Evolutionary conservation across 1,139 yeast genomes (phyloP), one percentile per base, ranked within the genome.

Genomic region (Candida smagusa): DNA sequence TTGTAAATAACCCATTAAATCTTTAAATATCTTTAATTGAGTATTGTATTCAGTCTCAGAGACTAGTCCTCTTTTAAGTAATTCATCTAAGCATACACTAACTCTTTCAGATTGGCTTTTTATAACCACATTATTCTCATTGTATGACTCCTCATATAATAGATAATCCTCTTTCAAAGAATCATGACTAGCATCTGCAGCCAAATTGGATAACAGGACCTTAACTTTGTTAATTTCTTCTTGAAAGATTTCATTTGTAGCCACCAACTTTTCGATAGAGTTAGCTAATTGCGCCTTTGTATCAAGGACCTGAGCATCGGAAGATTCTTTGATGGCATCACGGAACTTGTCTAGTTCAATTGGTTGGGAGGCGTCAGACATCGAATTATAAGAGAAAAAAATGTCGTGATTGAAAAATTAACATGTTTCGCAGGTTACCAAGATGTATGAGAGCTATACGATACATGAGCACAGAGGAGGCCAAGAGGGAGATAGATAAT

Each of bases 61-160:
- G 5, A 45, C 34, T 22, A 59, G 42, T 0, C 70, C 71, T 31
- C 73, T 47, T 6, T 33, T 35, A 4, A 38, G 37, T 30, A 69
- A 46, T 40, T 68, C 72, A 4, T 43, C 40, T 13, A 52, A 49
- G 9, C 67, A 36, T 4, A 46, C 48, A 9, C 35, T 44, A 3
- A 64, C 36, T 29, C 69, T 45, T 25, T 46, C 49, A 7, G 41
- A 35, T 45, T 70, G 72, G 33, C 55, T 60, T 3, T 42, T 40
- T 9, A 68, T 54, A 26, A 64, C 71, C 8, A 31, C 47, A 8
- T 49, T 42, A 44, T 71, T 71, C 41, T 70, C 76, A 16, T 45
- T 45, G 6, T 68, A 54, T 3, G 71, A 54, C 9, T 58, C 63
- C 12, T 40, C 33, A 44, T 61, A 69, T 16, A 69, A 45, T 12